Evolutionary conservation across 2,329 filamentous ascomycete species (phyloP).

Genomic region (Diaporthe longicolla): DNA sequence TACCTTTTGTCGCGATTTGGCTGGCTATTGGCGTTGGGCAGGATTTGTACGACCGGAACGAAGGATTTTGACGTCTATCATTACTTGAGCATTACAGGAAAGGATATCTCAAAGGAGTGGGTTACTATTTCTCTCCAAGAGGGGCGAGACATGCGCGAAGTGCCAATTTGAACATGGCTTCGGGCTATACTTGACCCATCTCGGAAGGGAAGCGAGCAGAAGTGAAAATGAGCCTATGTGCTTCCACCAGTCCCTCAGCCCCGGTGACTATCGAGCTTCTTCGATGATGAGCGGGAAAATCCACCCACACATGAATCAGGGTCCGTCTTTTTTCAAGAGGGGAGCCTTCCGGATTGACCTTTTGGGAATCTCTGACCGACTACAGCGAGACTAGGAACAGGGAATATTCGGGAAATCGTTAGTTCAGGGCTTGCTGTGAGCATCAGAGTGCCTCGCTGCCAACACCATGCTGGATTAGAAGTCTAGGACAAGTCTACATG

Average conservation of each 20-base stretch:
- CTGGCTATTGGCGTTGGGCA: conserved; percentile 32
- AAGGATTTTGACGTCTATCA: conserved; percentile 23
- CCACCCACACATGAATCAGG: background rate
- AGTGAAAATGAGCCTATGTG: background rate
- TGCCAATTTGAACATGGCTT: background rate
- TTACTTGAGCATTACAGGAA: conserved; percentile 28
- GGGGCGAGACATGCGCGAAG: background rate
- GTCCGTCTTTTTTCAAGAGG: background rate
- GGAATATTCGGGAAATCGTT: background rate
- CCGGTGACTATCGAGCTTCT: background rate
- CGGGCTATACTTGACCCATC: background rate
- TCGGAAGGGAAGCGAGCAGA: background rate
- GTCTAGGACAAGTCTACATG: background rate
- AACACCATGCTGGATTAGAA: background rate
- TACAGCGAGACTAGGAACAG: background rate
- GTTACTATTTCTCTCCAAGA: background rate
- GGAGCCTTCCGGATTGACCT: background rate
- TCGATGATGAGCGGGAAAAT: background rate
- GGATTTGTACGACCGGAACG: conserved; percentile 17
- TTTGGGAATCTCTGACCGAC: background rate
- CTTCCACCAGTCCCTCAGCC: background rate
- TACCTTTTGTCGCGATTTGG: conserved; percentile 32
- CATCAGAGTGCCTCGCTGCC: background rate
- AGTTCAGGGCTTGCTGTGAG: background rate
- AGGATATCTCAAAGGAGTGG: background rate